Conservation (phyloP, 768 basidiomycete species). For the Suillus decipiens region DNA sequence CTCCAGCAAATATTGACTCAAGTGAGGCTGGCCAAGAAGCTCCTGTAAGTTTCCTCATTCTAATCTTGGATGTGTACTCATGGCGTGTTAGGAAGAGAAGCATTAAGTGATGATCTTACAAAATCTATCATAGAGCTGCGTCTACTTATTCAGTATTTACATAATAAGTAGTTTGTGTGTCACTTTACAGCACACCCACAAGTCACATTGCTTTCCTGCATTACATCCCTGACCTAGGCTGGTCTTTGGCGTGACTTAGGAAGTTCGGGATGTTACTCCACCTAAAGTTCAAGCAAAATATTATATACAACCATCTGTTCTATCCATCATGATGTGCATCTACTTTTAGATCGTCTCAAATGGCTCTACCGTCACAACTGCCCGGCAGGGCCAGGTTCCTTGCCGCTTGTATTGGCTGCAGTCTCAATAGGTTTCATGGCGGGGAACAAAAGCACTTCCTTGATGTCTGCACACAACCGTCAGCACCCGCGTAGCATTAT, state of each 20-base stretch:
- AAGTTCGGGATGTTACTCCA: not conserved
- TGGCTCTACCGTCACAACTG: constrained; percentile 9
- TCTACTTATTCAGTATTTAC: constrained; percentile 9
- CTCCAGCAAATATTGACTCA: not conserved
- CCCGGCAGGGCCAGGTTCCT: constrained; percentile 32
- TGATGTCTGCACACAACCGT: constrained; percentile 67
- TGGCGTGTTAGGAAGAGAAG: not conserved
- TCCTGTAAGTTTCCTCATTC: not conserved
- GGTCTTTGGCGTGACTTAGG: not conserved
- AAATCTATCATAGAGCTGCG: constrained; percentile 1
- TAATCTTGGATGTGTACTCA: not conserved
- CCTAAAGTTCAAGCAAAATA: not conserved
- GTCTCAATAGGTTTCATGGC: constrained; percentile 89
- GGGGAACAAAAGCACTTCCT: constrained; percentile 95
- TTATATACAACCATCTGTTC: not conserved
- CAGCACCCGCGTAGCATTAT: constrained; percentile 10
- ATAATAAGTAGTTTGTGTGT: not conserved
- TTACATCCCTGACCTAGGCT: not conserved
- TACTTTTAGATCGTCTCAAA: constrained; percentile 6
- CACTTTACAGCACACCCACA: not conserved
- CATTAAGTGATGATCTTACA: not conserved
- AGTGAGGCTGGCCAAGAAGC: not conserved
- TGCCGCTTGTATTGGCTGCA: constrained; percentile 35
- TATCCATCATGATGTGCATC: not conserved
- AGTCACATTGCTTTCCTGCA: constrained; percentile 2